phyloP scores from a whole-genome alignment of 1,139 yeast species.

The Lodderomyces jiufengensis region DNA sequence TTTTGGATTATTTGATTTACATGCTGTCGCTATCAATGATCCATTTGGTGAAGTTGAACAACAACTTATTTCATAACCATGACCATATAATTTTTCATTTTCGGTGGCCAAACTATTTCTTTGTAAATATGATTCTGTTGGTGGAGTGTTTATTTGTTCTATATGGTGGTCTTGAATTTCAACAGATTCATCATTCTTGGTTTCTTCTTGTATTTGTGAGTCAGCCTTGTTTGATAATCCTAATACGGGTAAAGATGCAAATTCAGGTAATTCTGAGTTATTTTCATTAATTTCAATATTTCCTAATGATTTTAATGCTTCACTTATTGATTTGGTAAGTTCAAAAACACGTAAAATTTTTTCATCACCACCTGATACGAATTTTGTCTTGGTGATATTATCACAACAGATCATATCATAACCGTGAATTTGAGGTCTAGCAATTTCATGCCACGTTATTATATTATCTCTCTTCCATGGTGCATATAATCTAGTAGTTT shows the following conservation, averaged over 20 bases:
- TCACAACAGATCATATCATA: slow-evolving; percentile 91
- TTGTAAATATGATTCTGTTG: slow-evolving; percentile 85
- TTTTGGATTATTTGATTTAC: slow-evolving; percentile 76
- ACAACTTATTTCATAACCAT: slow-evolving; percentile 90
- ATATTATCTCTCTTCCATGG: slow-evolving; percentile 45
- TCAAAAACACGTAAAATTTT: slow-evolving; percentile 87
- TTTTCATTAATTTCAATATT: slow-evolving; percentile 32
- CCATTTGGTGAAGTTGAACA: slow-evolving; percentile 69
- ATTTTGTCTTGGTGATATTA: slow-evolving; percentile 55
- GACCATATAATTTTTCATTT: slow-evolving; percentile 90
- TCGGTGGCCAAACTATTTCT: slow-evolving; percentile 95
- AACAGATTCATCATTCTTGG: slow-evolving; percentile 30
- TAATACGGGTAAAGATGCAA: slow-evolving; percentile 88
- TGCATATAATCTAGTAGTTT: slow-evolving; percentile 83
- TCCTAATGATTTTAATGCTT: slow-evolving; percentile 54
- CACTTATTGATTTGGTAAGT: slow-evolving; percentile 78
- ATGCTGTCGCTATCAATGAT: slow-evolving; percentile 79
- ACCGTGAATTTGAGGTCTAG: slow-evolving; percentile 98
- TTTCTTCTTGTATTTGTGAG: slow-evolving; percentile 41
- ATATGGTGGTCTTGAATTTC: slow-evolving; percentile 29
- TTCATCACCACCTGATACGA: slow-evolving; percentile 95
- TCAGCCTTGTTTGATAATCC: slow-evolving; percentile 93
- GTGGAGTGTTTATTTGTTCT: slow-evolving; percentile 52
- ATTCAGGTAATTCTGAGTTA: slow-evolving; percentile 50
- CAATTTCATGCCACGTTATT: slow-evolving; percentile 81